Conservation (phyloP, 2,329 filamentous ascomycete species). For the Helotiales sp. region DNA sequence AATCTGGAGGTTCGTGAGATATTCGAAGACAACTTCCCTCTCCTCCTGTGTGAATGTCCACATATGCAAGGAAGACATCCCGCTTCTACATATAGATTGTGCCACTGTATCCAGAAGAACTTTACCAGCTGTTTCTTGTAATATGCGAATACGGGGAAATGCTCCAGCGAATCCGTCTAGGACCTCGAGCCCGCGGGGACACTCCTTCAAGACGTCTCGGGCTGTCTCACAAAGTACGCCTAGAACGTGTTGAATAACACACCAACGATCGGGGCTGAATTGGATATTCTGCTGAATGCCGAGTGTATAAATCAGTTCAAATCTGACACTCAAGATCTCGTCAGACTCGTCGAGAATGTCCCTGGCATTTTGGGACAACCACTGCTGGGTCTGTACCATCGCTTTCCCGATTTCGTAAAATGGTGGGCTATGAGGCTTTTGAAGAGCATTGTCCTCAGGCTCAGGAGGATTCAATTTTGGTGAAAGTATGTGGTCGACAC, state of each 20-base stretch:
- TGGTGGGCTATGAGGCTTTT: neutral
- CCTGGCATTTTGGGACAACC: constrained; percentile 45
- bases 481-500: constrained; percentile 48
- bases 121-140: constrained; percentile 37
- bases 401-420: constrained; percentile 31
- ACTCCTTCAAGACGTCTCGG: constrained; percentile 27
- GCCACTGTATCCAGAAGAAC: constrained; percentile 39
- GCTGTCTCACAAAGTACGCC: constrained; percentile 40
- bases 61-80: constrained; percentile 44
- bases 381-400: constrained; percentile 44
- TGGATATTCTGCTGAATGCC: constrained; percentile 53
- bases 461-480: constrained; percentile 19
- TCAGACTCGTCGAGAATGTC: constrained; percentile 68
- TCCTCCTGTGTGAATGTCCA: constrained; percentile 14
- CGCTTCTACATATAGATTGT: constrained; percentile 42
- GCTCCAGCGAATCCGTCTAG: constrained; percentile 31
- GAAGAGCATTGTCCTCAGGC: neutral
- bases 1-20: constrained; percentile 42
- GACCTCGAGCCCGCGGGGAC: constrained; percentile 46
- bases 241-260: constrained; percentile 53
- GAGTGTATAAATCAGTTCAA: constrained; percentile 64
- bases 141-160: constrained; percentile 51
- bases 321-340: constrained; percentile 60
- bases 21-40: constrained; percentile 39
- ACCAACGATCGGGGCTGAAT: constrained; percentile 56